Evolutionary conservation across 139 green algal genomes (phyloP), one percentile per base, ranked within the genome.

Genomic region (Tetraselmis chui): DNA sequence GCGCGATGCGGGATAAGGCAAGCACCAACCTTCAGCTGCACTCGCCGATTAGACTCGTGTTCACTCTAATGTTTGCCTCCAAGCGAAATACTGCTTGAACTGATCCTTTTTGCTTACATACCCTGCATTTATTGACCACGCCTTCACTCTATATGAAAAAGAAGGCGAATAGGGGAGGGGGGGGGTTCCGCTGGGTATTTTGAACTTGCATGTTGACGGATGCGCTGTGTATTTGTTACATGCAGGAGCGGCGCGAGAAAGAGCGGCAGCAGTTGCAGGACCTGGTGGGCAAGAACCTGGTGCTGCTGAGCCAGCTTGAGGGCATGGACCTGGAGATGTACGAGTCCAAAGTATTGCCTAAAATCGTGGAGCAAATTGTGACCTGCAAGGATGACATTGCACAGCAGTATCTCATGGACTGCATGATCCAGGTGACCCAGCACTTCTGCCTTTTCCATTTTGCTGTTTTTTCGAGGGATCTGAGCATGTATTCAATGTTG

Each of bases 371-470:
- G 59, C 93, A 98, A 87, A 89, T 99, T 0, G 91, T 99, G 29
- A 90, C 86, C 75, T 99, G 97, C 92, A 93, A 95, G 81, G 97
- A 99, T 82, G 94, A 96, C 81, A 92, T 99, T n/a, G 97, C 96
- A 27, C 97, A 99, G 92, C 90, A 95, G 82, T 99, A 99, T 90
- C 88, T 99, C n/a, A 98, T 99, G 94, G 94, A 99, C 87, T 95
- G 88, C 82, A 59, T 97, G 75, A 92, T 94, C 59, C 89, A 95
- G 81, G 86, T 89, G 0, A n/a, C 23, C 23, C 5, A 32, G 74
- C 27, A 28, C 28, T 59, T 23, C 30, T n/a, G n/a, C n/a, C n/a
- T n/a, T n/a, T n/a, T n/a, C n/a, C n/a, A n/a, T n/a, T n/a, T n/a
- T n/a, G n/a, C n/a, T n/a, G n/a, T n/a, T n/a, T n/a, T n/a, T n/a